Evolutionary conservation across 108 stramenopile genomes (phyloP).

Genomic region (Aurantiochytrium sp.): DNA sequence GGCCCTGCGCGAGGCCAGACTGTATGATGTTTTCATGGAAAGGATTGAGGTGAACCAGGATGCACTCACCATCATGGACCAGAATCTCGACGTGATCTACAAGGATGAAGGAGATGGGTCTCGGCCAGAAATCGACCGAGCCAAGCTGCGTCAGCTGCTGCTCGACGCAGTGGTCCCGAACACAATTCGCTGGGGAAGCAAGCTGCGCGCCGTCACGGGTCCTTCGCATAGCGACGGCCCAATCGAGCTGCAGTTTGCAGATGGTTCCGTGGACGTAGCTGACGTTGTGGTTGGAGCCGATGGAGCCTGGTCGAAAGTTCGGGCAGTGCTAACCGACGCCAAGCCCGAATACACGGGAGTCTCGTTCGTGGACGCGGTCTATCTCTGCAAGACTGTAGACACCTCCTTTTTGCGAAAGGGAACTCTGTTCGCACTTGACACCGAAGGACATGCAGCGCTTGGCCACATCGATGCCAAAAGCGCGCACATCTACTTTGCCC

Average conservation of each 20-base stretch:
- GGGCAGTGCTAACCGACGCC: background rate
- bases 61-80: background rate
- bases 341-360: background rate
- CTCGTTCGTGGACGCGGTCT: background rate
- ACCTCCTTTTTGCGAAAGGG: background rate
- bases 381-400: background rate
- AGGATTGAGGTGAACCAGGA: background rate
- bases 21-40: background rate
- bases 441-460: background rate
- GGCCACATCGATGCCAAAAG: background rate
- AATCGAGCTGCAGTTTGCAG: background rate
- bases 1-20: background rate
- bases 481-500: background rate
- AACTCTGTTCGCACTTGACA: background rate
- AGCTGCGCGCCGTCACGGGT: background rate
- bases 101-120: background rate
- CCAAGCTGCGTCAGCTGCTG: background rate
- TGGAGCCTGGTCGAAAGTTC: background rate
- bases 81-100: background rate
- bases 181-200: background rate
- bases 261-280: background rate
- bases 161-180: background rate
- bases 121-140: background rate
- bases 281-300: background rate
- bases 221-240: background rate